A percentile compares a stretch with the other conserved stretches of the same genome.
Evolutionary conservation across 2,329 filamentous ascomycete species (phyloP).

Genomic region (Cladosporium sp.): DNA sequence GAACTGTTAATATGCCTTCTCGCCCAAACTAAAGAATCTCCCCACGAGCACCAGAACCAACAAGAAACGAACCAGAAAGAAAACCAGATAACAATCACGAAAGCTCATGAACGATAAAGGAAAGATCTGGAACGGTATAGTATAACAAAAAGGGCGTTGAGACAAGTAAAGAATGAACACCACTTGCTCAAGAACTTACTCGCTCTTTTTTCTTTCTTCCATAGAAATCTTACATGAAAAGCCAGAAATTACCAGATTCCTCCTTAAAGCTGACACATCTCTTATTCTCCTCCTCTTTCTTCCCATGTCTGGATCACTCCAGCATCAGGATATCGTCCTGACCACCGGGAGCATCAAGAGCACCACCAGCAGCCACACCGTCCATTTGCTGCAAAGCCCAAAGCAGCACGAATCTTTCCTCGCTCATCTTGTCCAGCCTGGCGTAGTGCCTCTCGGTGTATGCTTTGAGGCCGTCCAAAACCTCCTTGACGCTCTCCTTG

Average conservation of each 20-base stretch:
- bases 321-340: constrained; percentile 8
- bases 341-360: background rate
- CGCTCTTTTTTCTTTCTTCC: background rate
- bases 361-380: constrained; percentile 42
- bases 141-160: no score
- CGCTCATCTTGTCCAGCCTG: constrained; percentile 79
- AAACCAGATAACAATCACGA: no score
- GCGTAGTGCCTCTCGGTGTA: constrained; percentile 94
- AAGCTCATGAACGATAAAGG: no score
- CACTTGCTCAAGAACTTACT: no score
- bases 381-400: constrained; percentile 95
- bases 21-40: no score
- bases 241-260: background rate
- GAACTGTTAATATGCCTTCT: no score
- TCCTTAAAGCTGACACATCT: background rate
- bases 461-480: constrained; percentile 77
- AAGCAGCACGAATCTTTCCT: constrained; percentile 91
- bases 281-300: background rate
- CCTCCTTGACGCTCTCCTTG: constrained; percentile 67
- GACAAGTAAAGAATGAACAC: no score
- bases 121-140: no score
- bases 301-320: background rate
- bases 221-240: constrained; percentile 7
- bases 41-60: no score
- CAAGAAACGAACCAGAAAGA: no score